A percentile compares a stretch with the other conserved stretches of the same genome.
phyloP scores from a whole-genome alignment of 495 filamentous ascomycete species.

The Pseudevernia furfuracea region DNA sequence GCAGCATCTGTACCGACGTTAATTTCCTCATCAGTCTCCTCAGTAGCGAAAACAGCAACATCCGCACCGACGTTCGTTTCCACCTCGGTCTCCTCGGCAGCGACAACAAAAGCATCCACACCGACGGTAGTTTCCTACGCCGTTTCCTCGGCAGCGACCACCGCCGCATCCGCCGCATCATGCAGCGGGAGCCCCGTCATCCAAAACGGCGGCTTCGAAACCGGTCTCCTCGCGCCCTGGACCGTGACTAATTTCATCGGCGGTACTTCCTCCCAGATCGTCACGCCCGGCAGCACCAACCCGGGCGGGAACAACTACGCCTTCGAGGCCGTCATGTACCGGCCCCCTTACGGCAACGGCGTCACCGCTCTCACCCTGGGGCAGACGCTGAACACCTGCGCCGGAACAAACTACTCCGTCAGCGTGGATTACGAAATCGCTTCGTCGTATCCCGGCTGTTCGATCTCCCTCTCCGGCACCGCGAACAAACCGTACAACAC shows the following conservation, averaged over 20 bases:
- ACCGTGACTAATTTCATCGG: background rate
- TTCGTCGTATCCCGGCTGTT: background rate
- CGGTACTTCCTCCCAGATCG: background rate
- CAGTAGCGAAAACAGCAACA: too few relatives aligned
- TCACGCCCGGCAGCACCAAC: background rate
- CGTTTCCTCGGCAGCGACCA: too few relatives aligned
- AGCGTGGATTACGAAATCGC: background rate
- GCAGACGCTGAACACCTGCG: background rate
- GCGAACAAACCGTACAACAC: too few relatives aligned
- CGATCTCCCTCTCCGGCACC: too few relatives aligned
- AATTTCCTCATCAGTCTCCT: too few relatives aligned
- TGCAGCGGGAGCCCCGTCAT: background rate
- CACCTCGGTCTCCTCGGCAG: too few relatives aligned
- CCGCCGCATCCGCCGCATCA: background rate
- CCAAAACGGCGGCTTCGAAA: background rate
- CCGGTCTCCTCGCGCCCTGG: background rate
- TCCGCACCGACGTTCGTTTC: too few relatives aligned
- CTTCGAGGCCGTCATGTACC: background rate
- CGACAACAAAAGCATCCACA: too few relatives aligned
- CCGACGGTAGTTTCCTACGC: too few relatives aligned
- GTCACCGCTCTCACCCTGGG: background rate
- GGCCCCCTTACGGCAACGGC: background rate
- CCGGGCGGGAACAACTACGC: background rate
- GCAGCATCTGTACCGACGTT: background rate
- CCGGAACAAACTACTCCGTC: background rate